Conservation (phyloP, 257 asterid species). For the Fraxinus pennsylvanica region DNA sequence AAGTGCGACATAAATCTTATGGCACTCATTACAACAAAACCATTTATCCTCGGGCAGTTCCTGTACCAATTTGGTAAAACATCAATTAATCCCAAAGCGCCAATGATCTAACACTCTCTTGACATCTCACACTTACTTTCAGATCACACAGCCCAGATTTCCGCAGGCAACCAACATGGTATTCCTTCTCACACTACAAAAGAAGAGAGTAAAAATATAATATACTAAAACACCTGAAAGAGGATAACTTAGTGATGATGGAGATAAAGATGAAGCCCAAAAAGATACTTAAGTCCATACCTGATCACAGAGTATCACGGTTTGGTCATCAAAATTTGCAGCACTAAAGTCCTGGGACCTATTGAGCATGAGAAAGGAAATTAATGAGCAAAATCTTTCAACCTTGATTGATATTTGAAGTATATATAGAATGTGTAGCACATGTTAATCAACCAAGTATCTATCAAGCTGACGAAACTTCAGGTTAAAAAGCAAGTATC, state of each 20-base stretch:
- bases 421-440: not conserved
- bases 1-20: slow-evolving; percentile 61
- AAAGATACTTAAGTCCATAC: slow-evolving; percentile 39
- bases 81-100: slow-evolving; percentile 24
- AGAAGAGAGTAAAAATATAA: slow-evolving; percentile 6
- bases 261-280: slow-evolving; percentile 1
- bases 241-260: not conserved
- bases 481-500: not conserved
- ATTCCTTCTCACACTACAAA: slow-evolving; percentile 95
- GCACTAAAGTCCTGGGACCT: slow-evolving; percentile 96
- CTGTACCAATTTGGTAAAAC: slow-evolving; percentile 43
- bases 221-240: slow-evolving; percentile 13
- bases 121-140: slow-evolving; percentile 51
- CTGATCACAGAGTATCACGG: slow-evolving; percentile 92
- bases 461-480: slow-evolving; percentile 6
- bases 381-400: slow-evolving; percentile 13
- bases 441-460: not conserved
- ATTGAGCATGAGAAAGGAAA: slow-evolving; percentile 26
- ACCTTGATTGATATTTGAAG: slow-evolving; percentile 3
- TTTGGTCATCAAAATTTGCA: slow-evolving; percentile 84
- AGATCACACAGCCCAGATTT: slow-evolving; percentile 77
- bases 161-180: slow-evolving; percentile 97
- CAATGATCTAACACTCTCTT: slow-evolving; percentile 5
- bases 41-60: slow-evolving; percentile 96
- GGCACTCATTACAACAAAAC: slow-evolving; percentile 88